phyloP scores from a whole-genome alignment of 2,329 filamentous ascomycete species.

The Trichoderma sp. region DNA sequence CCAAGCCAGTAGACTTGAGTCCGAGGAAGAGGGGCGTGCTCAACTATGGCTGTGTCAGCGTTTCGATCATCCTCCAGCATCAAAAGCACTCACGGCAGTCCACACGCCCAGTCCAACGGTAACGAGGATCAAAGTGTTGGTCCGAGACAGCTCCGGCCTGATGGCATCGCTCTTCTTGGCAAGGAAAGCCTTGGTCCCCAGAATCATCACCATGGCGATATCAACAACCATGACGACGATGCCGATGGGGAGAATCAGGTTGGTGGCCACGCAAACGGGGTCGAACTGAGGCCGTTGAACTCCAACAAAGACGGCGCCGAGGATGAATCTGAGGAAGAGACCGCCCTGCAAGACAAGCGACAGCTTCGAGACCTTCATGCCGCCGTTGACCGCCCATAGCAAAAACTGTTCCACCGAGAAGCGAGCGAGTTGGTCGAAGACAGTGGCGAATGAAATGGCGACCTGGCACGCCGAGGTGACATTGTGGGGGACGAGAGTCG shows the following conservation, averaged over 20 bases:
- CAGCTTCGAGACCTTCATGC: slow-evolving; percentile 41
- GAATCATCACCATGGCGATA: slow-evolving; percentile 45
- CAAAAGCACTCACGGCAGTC: slow-evolving; percentile 51
- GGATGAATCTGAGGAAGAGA: slow-evolving; percentile 50
- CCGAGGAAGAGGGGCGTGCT: slow-evolving; percentile 56
- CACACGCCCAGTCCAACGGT: slow-evolving; percentile 52
- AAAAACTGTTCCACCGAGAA: slow-evolving; percentile 57
- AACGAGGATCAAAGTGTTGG: slow-evolving; percentile 46
- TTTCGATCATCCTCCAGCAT: neutral
- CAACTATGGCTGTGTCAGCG: slow-evolving; percentile 40
- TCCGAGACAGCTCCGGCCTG: slow-evolving; percentile 34
- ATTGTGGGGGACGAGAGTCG: slow-evolving; percentile 49
- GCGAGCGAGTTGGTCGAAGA: slow-evolving; percentile 60
- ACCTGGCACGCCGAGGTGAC: slow-evolving; percentile 53
- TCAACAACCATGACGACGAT: slow-evolving; percentile 50
- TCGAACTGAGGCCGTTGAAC: slow-evolving; percentile 55
- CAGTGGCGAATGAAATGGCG: slow-evolving; percentile 52
- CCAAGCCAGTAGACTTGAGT: slow-evolving; percentile 44
- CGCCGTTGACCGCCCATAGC: slow-evolving; percentile 51
- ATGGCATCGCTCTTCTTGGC: slow-evolving; percentile 39
- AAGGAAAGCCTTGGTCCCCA: slow-evolving; percentile 47
- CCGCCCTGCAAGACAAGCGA: slow-evolving; percentile 49
- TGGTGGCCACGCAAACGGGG: slow-evolving; percentile 54
- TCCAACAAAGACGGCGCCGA: slow-evolving; percentile 58
- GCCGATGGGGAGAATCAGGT: slow-evolving; percentile 48